Conservation (phyloP, 495 filamentous ascomycete genomes). For the Penicillium bovifimosum region DNA sequence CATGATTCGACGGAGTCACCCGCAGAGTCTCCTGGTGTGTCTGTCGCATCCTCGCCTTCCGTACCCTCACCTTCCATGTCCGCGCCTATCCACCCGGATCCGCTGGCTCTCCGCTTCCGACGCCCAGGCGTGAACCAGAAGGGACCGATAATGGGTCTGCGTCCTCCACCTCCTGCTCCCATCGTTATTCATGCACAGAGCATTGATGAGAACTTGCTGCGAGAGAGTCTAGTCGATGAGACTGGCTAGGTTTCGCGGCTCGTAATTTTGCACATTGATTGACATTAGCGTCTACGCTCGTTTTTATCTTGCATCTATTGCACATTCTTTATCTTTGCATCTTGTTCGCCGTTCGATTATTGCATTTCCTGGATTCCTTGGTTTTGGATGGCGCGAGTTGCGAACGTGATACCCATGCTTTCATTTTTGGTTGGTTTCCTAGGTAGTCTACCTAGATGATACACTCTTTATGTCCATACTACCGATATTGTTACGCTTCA, state of each 20-base stretch:
- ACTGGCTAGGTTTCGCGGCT: not conserved
- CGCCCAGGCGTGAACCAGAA: conserved; percentile 45
- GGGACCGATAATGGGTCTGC: conserved; percentile 40
- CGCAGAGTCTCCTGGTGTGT: conserved; percentile 12
- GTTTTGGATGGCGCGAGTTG: conserved; percentile 3
- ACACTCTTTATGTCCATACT: not conserved
- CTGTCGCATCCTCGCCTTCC: not conserved
- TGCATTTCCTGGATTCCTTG: conserved; percentile 5
- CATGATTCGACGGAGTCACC: conserved; percentile 14
- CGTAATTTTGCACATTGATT: conserved; percentile 3
- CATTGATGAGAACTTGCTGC: conserved; percentile 35
- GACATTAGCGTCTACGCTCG: conserved; percentile 4
- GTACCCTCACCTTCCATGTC: not conserved
- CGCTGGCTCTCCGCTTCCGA: conserved; percentile 26
- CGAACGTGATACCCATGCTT: conserved; percentile 8
- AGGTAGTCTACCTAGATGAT: not conserved
- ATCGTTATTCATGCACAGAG: conserved; percentile 29
- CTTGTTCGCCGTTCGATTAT: not conserved
- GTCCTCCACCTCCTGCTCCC: conserved; percentile 28
- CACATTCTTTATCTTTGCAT: conserved; percentile 1
- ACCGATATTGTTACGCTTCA: not conserved
- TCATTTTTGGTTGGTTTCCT: conserved; percentile 5
- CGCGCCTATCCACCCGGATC: not conserved
- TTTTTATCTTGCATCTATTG: conserved; percentile 5
- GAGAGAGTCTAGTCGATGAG: conserved; percentile 40